phyloP scores from a whole-genome alignment of 2,329 filamentous ascomycete species.

The Ophiosphaerella narmari region DNA sequence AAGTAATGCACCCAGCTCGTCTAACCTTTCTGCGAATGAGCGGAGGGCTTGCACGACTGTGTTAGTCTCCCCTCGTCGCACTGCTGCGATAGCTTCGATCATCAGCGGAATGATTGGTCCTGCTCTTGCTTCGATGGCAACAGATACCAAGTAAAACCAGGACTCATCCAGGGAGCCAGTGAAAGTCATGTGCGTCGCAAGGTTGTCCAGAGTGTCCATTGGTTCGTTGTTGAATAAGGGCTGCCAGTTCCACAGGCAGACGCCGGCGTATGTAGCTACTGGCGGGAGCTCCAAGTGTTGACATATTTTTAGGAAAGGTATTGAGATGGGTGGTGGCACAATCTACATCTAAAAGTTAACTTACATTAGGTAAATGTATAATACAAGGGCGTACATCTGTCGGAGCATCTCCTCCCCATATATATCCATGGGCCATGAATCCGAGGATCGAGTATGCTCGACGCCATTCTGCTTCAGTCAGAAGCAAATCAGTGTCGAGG shows the following conservation, averaged over 20 bases:
- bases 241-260: conserved; percentile 97
- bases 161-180: conserved; percentile 95
- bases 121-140: conserved; percentile 91
- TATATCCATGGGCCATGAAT: conserved; percentile 82
- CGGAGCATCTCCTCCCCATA: conserved; percentile 82
- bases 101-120: conserved; percentile 86
- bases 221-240: conserved; percentile 83
- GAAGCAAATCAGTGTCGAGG: conserved; percentile 79
- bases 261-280: conserved; percentile 89
- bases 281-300: conserved; percentile 81
- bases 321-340: conserved; percentile 79
- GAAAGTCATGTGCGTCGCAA: conserved; percentile 86
- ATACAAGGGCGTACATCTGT: conserved; percentile 61
- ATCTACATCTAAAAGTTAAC: conserved; percentile 47
- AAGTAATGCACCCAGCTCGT: conserved; percentile 78
- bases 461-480: conserved; percentile 87
- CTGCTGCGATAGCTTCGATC: conserved; percentile 83
- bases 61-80: conserved; percentile 68
- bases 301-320: conserved; percentile 79
- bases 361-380: not conserved
- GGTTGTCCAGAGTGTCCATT: conserved; percentile 82
- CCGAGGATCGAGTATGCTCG: conserved; percentile 79
- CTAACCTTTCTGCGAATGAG: conserved; percentile 82
- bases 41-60: conserved; percentile 78
- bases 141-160: conserved; percentile 96